phyloP scores from a whole-genome alignment of 192 early-diverging fungal species.

The Neocallimastix lanati region DNA sequence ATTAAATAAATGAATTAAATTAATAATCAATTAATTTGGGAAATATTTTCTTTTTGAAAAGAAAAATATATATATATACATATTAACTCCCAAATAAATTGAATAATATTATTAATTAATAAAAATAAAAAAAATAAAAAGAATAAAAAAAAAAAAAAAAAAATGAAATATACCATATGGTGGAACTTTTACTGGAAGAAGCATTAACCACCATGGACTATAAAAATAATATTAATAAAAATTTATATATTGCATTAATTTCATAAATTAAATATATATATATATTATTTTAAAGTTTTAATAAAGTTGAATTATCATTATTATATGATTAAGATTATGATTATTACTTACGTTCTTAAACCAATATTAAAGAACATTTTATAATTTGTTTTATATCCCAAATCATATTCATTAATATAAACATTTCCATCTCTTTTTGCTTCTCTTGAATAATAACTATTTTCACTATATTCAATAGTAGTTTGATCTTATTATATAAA shows the following conservation, averaged over 20 bases:
- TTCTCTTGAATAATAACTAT: neutral
- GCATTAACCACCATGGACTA: neutral
- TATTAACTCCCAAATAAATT: too few species aligned
- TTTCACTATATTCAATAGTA: neutral
- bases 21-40: too few species aligned
- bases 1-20: too few species aligned
- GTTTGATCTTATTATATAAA: neutral
- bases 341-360: neutral
- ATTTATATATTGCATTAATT: too few species aligned
- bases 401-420: neutral
- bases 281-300: neutral
- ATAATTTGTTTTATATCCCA: neutral
- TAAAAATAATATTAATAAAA: neutral
- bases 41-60: too few species aligned
- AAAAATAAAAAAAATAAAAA: too few species aligned
- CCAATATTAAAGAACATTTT: neutral
- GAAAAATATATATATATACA: too few species aligned
- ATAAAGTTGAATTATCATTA: too few species aligned
- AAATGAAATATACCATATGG: neutral
- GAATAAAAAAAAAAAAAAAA: too few species aligned
- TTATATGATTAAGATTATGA: too few species aligned
- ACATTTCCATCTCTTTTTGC: neutral
- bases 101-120: too few species aligned
- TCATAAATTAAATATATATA: neutral
- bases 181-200: neutral